Evolutionary conservation across 2,329 filamentous ascomycete species (phyloP), one percentile per base, ranked within the genome.

Genomic region (Parafenestella ontariensis): DNA sequence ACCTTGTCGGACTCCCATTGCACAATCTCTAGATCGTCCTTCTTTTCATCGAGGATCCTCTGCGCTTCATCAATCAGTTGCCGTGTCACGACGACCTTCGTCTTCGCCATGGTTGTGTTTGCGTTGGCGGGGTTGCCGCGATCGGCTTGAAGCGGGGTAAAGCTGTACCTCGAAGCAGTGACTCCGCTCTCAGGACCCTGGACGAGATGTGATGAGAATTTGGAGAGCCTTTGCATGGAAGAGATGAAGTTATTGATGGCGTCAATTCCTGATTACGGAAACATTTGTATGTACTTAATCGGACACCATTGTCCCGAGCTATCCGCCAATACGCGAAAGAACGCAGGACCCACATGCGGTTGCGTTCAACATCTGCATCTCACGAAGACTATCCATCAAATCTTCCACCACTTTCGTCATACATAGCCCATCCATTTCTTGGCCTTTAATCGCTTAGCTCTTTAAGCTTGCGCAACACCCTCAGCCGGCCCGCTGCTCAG

Each of bases 1-100:
- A 70, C 69, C 52, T 69, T 58, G 26, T 70, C 64, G 1, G 65
- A 67, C 23, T 57, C 53, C 69, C 69, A 73, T 61, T 73, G 70
- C 1, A 70, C 58, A 10, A 72, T 49, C 6, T 72, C 65, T 3
- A 73, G 39, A 0, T 64, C 61, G 9, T 51, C 42, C 2, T 59
- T 51, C 8, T 55, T 59, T 7, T 46, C 58, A 46, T 70, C 60
- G 0, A 73, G 50, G 0, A 71, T 23, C 4, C 18, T 42, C 40
- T 71, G 69, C 1, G 66, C 68, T 43, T 60, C 56, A 0, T 63
- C 59, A 17, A 64, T 62, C 8, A 73, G 48, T 20, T 67, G 50
- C 3, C 70, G 68, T 10, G 70, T 73, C 11, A 73, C 64, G 5
- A 73, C 59, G 11, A 73, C 68, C 40, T 72, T 72, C 4, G 43